phyloP scores from a whole-genome alignment of 345 rosid species.

The Rubroshorea leprosula region DNA sequence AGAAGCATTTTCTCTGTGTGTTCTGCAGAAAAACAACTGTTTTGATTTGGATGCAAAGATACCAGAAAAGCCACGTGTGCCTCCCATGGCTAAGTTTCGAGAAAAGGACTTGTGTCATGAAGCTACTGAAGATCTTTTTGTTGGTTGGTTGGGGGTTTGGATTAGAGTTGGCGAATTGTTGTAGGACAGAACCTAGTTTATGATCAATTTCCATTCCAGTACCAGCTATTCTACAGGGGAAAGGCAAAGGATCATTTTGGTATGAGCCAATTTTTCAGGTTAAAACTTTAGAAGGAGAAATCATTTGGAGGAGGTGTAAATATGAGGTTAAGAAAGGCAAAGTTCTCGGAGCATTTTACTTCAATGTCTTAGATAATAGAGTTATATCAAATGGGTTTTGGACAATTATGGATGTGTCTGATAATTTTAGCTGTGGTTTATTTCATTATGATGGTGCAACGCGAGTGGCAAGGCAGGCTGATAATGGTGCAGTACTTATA shows the following conservation, averaged over 20 bases:
- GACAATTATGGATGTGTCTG: constrained; percentile 76
- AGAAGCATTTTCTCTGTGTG: constrained; percentile 87
- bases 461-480: constrained; percentile 84
- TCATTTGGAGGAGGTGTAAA: constrained; percentile 87
- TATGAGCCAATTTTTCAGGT: constrained; percentile 93
- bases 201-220: constrained; percentile 94
- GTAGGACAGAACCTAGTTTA: constrained; percentile 97
- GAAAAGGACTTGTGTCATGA: constrained; percentile 56
- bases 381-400: constrained; percentile 88
- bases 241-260: constrained; percentile 90
- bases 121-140: constrained; percentile 79
- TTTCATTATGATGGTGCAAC: constrained; percentile 91
- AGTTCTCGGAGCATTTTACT: constrained; percentile 60
- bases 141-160: constrained; percentile 80
- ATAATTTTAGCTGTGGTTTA: constrained; percentile 86
- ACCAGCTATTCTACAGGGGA: constrained; percentile 84
- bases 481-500: constrained; percentile 85
- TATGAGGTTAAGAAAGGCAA: constrained; percentile 74
- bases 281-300: constrained; percentile 57
- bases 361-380: constrained; percentile 86
- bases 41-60: constrained; percentile 70
- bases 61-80: constrained; percentile 60
- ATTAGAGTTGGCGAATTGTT: constrained; percentile 91
- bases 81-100: constrained; percentile 63
- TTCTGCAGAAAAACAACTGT: constrained; percentile 80